Base-by-base conservation (phyloP, 768 basidiomycete genomes). In the Hygrocybe coccinea region DNA sequence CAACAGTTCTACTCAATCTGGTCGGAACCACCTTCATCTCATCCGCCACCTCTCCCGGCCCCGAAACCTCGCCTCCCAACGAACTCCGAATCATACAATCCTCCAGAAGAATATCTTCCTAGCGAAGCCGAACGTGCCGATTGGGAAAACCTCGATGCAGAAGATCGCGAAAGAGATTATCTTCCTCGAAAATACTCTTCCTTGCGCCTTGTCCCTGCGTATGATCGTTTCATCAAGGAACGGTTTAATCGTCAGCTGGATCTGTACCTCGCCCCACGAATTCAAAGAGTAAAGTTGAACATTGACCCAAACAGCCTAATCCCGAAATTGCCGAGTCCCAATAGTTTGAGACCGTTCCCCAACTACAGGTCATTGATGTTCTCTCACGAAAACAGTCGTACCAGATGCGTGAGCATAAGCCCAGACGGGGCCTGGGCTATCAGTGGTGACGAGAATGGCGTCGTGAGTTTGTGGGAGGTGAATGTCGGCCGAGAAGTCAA, bases 51-150 rank as follows among this genome's bases (percentile, higher is more conserved):
- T 29, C 84, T 94, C 59, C 89, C 95, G 33, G 95, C 97, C 10
- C 97, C 97, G 1, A 97, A 97, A 70, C 82, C 84, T 1, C 79
- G 81, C 14, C 83, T 97, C 1, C 97, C 97, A 2, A 90, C 85
- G 11, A 89, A 97, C 61, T 84, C 87, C n/a, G 95, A 98, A 72
- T 98, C 95, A 0, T 99, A 98, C 70, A 99, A 99, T 67, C 97
- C 97, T 33, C 97, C 97, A 5, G 91, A 86, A 64, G 97, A 99
- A 74, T 97, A 98, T 69, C 79, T 99, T 7, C 91, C 90, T 4
- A 86, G 89, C 1, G 84, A 86, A 50, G 80, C 82, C 59, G 95
- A 97, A 69, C 83, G 81, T 54, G 80, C 84, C 59, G 81, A 84
- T 64, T 97, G 92, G 89, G 86, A 92, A 64, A 82, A 75, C 36